A percentile compares a stretch with the other conserved stretches of the same genome.
phyloP scores from a whole-genome alignment of 2,329 filamentous ascomycete species.

The Pseudocercospora eumusae region DNA sequence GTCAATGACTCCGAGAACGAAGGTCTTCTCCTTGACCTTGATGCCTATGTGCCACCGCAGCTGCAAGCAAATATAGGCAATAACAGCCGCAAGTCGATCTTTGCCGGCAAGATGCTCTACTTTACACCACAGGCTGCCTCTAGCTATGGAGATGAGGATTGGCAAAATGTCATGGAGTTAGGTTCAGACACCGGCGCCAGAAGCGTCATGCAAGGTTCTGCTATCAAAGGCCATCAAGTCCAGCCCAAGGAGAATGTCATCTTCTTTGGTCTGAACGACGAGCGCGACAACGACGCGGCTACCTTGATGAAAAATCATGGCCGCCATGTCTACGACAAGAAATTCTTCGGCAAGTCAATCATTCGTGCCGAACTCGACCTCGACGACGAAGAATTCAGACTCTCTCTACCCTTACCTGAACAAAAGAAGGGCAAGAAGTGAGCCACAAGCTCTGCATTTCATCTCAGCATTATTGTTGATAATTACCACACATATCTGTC shows the following conservation, averaged over 20 bases:
- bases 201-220: conserved; percentile 30
- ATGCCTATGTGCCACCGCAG: conserved; percentile 16
- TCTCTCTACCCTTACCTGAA: conserved; percentile 15
- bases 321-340: conserved; percentile 45
- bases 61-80: conserved; percentile 34
- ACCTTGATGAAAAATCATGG: conserved; percentile 41
- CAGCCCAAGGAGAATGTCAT: conserved; percentile 34
- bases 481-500: too few species aligned
- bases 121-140: conserved; percentile 45
- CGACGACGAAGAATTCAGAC: conserved; percentile 43
- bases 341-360: conserved; percentile 48
- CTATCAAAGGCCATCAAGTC: conserved; percentile 29
- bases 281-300: conserved; percentile 41
- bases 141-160: conserved; percentile 40
- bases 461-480: too few species aligned
- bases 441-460: not conserved
- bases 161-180: conserved; percentile 44
- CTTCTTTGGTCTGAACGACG: conserved; percentile 43
- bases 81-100: conserved; percentile 46
- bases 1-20: conserved; percentile 43
- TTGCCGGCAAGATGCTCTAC: conserved; percentile 53
- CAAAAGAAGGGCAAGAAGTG: conserved; percentile 8
- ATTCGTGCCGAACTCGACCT: conserved; percentile 47
- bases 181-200: conserved; percentile 44
- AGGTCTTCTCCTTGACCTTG: conserved; percentile 23